Evolutionary conservation across 495 filamentous ascomycete genomes (phyloP).

Genomic region (Neurospora discreta): DNA sequence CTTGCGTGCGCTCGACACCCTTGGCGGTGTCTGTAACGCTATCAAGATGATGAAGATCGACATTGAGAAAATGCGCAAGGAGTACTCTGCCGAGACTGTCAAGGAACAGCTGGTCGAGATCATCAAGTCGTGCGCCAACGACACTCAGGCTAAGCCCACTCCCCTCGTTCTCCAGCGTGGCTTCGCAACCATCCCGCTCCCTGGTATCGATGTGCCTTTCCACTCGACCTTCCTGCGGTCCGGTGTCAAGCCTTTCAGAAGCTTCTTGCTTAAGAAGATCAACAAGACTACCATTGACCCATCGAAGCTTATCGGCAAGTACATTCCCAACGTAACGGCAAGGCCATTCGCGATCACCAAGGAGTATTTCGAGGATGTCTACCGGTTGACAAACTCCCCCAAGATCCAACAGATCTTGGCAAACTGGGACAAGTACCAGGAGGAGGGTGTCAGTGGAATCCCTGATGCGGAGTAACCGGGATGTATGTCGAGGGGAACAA

Average conservation of each 20-base stretch:
- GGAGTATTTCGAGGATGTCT: constrained; percentile 99
- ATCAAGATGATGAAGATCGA: constrained; percentile 93
- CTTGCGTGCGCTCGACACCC: constrained; percentile 86
- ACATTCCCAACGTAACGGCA: constrained; percentile 97
- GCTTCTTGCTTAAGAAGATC: constrained; percentile 98
- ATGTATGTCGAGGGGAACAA: neutral
- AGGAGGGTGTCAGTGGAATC: constrained; percentile 10
- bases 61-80: constrained; percentile 81
- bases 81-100: constrained; percentile 60
- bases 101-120: constrained; percentile 40
- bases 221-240: constrained; percentile 95
- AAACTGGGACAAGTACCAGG: constrained; percentile 61
- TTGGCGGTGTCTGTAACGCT: constrained; percentile 87
- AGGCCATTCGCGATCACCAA: constrained; percentile 90
- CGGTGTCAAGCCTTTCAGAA: constrained; percentile 96
- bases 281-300: constrained; percentile 97
- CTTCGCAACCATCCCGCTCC: constrained; percentile 92
- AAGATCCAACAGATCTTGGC: constrained; percentile 82
- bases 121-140: constrained; percentile 74
- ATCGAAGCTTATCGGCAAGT: constrained; percentile 91
- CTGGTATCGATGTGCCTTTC: constrained; percentile 97
- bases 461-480: neutral
- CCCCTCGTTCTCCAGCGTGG: constrained; percentile 85
- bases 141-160: constrained; percentile 76
- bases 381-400: constrained; percentile 82